Conservation (phyloP, 495 filamentous ascomycete species). For the Echria macrotheca region DNA sequence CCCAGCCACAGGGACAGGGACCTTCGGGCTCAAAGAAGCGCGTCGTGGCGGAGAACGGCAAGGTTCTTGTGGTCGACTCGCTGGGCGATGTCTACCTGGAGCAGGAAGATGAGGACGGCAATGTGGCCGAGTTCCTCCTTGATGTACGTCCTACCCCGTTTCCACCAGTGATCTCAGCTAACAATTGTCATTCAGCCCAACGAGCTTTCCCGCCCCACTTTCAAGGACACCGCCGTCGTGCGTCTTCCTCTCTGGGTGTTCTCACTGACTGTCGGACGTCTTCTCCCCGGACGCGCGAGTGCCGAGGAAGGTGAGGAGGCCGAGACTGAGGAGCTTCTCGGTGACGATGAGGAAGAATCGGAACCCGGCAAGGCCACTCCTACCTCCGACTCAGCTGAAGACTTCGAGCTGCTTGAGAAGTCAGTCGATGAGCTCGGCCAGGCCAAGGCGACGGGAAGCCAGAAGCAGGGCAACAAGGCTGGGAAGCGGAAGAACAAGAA, state of each 20-base stretch:
- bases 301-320: conserved; percentile 33
- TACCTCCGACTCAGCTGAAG: conserved; percentile 46
- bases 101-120: conserved; percentile 80
- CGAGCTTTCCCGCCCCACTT: conserved; percentile 58
- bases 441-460: conserved; percentile 37
- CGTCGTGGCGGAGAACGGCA: conserved; percentile 90
- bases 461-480: conserved; percentile 34
- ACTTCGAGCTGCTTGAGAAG: conserved; percentile 54
- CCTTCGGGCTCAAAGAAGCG: conserved; percentile 68
- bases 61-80: conserved; percentile 87
- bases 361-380: conserved; percentile 37
- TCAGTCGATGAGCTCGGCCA: conserved; percentile 39
- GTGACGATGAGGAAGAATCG: conserved; percentile 34
- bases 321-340: conserved; percentile 14
- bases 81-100: conserved; percentile 88
- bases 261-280: conserved; percentile 49
- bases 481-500: conserved; percentile 47
- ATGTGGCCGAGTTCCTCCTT: conserved; percentile 73
- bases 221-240: conserved; percentile 65
- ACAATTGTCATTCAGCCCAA: conserved; percentile 40
- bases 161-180: neutral
- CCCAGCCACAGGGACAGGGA: conserved; percentile 34
- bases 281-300: conserved; percentile 36
- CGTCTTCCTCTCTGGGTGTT: conserved; percentile 64
- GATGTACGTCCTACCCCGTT: conserved; percentile 51